Conservation (phyloP, 2,329 filamentous ascomycete species). For the Paraconiothyrium sp. region DNA sequence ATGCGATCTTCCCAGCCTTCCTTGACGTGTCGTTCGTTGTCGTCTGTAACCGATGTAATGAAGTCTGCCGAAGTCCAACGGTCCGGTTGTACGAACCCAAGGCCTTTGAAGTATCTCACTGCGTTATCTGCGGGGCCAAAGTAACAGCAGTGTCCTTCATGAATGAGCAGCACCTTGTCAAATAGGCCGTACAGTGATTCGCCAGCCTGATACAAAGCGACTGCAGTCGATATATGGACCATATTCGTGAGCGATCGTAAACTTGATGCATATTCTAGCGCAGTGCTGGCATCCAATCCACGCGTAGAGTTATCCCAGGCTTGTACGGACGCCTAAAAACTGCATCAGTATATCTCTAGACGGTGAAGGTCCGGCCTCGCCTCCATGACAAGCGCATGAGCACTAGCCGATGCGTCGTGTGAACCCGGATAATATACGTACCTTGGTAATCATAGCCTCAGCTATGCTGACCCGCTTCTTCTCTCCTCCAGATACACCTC, state of each 20-base stretch:
- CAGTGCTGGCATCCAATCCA: slow-evolving; percentile 77
- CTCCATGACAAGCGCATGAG: no score
- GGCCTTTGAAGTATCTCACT: slow-evolving; percentile 70
- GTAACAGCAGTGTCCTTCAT: slow-evolving; percentile 60
- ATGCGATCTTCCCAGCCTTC: slow-evolving; percentile 66
- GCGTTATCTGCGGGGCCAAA: slow-evolving; percentile 70
- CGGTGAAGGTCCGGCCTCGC: slow-evolving; percentile 11
- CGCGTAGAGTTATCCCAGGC: slow-evolving; percentile 71
- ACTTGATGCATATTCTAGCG: slow-evolving; percentile 75
- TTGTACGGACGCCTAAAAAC: slow-evolving; percentile 38
- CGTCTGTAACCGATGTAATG: slow-evolving; percentile 74
- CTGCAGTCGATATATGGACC: slow-evolving; percentile 67
- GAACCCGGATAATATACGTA: not conserved
- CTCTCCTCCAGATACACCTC: slow-evolving; percentile 65
- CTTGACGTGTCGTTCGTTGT: slow-evolving; percentile 65
- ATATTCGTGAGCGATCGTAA: slow-evolving; percentile 73
- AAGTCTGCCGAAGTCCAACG: slow-evolving; percentile 77
- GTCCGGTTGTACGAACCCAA: slow-evolving; percentile 73
- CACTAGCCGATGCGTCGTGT: not conserved
- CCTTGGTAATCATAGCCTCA: slow-evolving; percentile 58
- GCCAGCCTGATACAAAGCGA: slow-evolving; percentile 76
- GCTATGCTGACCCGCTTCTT: slow-evolving; percentile 61
- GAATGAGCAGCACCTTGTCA: slow-evolving; percentile 53
- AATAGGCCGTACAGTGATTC: slow-evolving; percentile 51
- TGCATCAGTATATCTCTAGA: slow-evolving; percentile 55